Base-by-base conservation (phyloP, 1,284 basidiomycete genomes). In the Cryptococcus sp. region DNA sequence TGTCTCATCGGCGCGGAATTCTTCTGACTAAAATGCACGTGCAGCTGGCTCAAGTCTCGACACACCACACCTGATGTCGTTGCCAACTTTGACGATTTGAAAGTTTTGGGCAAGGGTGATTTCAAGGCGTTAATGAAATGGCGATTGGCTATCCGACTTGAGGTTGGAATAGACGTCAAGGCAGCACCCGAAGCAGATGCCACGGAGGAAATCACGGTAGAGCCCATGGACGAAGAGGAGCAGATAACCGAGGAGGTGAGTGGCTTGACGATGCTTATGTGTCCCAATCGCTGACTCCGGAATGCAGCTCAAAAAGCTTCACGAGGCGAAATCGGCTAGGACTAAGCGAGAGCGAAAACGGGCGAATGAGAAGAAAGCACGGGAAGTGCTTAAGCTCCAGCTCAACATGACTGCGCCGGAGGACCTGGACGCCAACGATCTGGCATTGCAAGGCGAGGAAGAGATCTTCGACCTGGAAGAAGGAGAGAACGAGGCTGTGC, bases 381-480 rank as follows among this genome's bases (percentile, higher is more conserved):
- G 88, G 63, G 91, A 91, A 6, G 88, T 98, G 47, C 91, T 93
- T 76, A 90, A 94, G 62, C 90, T 99, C 85, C 96, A 99, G 77
- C 84, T 99, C 48, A 89, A 92, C 73, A 99, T 99, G 96, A 93
- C 90, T 7, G 93, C 93, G 8, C 96, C 99, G 63, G 93, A 97
- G 64, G 96, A 94, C 76, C 81, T 98, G 69, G 93, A 98, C 70
- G 69, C 69, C 61, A 82, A 82, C 46, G 92, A 95, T 71, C 80
- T 84, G 15, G 83, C 87, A 11, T 82, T 95, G 8, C 83, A 81
- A 19, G 81, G 81, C 55, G 74, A 75, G 50, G 88, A 89, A 20
- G 92, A 96, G 69, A 82, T 95, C 44, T 96, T 96, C 69, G 91
- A 94, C 71, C 83, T 96, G 38, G 85, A 82, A 48, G 81, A 84